Percentiles rank a stretch among this genome's conserved stretches.
phyloP scores from a whole-genome alignment of 257 asterid genomes.

The Verbena officinalis region DNA sequence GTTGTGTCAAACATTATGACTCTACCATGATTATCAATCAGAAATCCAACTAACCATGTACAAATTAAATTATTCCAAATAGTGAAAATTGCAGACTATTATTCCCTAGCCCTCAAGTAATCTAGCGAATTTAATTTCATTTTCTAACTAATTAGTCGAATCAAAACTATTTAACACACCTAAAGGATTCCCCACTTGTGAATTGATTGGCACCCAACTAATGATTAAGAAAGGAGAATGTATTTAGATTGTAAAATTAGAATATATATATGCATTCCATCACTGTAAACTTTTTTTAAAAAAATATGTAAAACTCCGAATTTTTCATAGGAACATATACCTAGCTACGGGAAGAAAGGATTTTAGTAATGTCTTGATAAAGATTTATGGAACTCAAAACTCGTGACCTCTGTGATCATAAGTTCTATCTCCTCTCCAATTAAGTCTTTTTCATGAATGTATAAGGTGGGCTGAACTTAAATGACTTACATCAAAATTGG shows the following conservation, averaged over 20 bases:
- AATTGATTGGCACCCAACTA: constrained; percentile 25
- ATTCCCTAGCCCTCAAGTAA: constrained; percentile 26
- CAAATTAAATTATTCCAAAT: constrained; percentile 4
- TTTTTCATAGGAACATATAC: constrained; percentile 2
- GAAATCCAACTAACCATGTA: not conserved
- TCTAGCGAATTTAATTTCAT: constrained; percentile 17
- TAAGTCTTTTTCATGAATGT: constrained; percentile 42
- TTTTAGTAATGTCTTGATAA: too few relatives aligned
- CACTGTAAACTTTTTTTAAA: not conserved
- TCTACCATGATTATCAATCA: not conserved
- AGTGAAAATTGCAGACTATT: too few relatives aligned
- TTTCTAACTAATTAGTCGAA: constrained; percentile 25
- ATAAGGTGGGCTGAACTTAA: constrained; percentile 27
- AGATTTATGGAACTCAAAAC: too few relatives aligned
- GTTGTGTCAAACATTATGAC: not conserved
- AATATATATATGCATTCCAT: constrained; percentile 24
- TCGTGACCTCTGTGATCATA: too few relatives aligned
- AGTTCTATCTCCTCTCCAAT: too few relatives aligned
- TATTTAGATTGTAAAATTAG: constrained; percentile 36
- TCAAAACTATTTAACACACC: constrained; percentile 31
- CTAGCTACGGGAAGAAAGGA: too few relatives aligned
- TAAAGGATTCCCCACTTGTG: constrained; percentile 31
- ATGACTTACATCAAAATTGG: constrained; percentile 5
- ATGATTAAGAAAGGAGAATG: constrained; percentile 41
- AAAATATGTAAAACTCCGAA: not conserved